Percentiles rank a stretch among this genome's conserved stretches.
Evolutionary conservation across 257 asterid species (phyloP).

Genomic region (Fraxinus excelsior): DNA sequence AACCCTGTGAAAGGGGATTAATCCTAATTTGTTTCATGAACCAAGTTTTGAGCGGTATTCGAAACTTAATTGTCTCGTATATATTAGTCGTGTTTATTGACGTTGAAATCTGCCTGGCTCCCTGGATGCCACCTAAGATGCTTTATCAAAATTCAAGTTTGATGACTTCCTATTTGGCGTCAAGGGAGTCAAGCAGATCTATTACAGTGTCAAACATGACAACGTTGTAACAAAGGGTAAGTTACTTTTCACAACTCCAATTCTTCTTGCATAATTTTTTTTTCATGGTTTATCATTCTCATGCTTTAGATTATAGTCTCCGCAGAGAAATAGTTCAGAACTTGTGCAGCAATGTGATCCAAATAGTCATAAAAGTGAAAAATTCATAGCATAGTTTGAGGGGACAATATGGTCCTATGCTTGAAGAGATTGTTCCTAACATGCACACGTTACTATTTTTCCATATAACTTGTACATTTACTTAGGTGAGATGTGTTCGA

Average conservation of each 20-base stretch:
- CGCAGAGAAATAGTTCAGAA: neutral
- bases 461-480: no score
- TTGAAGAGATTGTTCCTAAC: neutral
- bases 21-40: neutral
- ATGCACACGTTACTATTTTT: neutral
- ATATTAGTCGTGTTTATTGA: neutral
- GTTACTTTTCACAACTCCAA: neutral
- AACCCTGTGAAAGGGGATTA: no score
- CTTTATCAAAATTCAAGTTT: constrained; percentile 16
- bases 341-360: no score
- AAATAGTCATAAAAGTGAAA: neutral
- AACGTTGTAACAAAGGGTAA: neutral
- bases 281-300: neutral
- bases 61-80: no score
- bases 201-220: neutral
- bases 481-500: no score
- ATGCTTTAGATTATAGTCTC: no score
- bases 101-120: constrained; percentile 29
- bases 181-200: constrained; percentile 28
- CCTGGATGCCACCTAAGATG: constrained; percentile 28
- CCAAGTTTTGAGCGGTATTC: no score
- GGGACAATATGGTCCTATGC: no score
- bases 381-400: no score
- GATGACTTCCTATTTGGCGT: constrained; percentile 27
- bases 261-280: neutral